phyloP scores from a whole-genome alignment of 2,329 filamentous ascomycete species.

The Clonostachys rosea region DNA sequence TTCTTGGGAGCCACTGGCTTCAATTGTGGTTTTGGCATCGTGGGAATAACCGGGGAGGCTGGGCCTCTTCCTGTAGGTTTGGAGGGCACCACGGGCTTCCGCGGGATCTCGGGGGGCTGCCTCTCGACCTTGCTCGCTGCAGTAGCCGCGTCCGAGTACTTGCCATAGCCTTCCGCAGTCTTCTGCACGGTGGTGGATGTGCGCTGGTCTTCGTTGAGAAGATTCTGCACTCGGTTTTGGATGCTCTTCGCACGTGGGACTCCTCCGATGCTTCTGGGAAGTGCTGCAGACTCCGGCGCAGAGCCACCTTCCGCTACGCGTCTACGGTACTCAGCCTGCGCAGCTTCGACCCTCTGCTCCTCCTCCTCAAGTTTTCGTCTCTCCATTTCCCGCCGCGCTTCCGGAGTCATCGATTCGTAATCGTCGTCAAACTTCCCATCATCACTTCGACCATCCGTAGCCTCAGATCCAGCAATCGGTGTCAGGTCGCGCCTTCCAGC shows the following conservation, averaged over 20 bases:
- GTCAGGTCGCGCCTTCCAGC: constrained; percentile 49
- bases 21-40: constrained; percentile 13
- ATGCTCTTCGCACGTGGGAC: constrained; percentile 74
- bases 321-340: constrained; percentile 81
- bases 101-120: constrained; percentile 36
- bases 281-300: constrained; percentile 27
- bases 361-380: constrained; percentile 77
- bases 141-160: constrained; percentile 61
- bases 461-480: constrained; percentile 73
- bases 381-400: constrained; percentile 87
- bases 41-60: constrained; percentile 2
- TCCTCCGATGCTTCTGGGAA: constrained; percentile 52
- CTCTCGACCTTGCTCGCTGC: constrained; percentile 29
- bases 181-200: constrained; percentile 45
- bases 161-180: constrained; percentile 87
- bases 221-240: constrained; percentile 82
- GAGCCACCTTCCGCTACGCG: constrained; percentile 53
- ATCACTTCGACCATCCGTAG: constrained; percentile 54
- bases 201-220: constrained; percentile 74
- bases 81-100: constrained; percentile 41
- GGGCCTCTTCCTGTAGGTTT: constrained; percentile 3
- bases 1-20: constrained; percentile 57
- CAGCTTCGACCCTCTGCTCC: constrained; percentile 83
- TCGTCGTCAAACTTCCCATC: constrained; percentile 62
- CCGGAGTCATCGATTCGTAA: constrained; percentile 71